Base-by-base conservation (phyloP, 208 protist species). In the Leishmania gerbilli region DNA sequence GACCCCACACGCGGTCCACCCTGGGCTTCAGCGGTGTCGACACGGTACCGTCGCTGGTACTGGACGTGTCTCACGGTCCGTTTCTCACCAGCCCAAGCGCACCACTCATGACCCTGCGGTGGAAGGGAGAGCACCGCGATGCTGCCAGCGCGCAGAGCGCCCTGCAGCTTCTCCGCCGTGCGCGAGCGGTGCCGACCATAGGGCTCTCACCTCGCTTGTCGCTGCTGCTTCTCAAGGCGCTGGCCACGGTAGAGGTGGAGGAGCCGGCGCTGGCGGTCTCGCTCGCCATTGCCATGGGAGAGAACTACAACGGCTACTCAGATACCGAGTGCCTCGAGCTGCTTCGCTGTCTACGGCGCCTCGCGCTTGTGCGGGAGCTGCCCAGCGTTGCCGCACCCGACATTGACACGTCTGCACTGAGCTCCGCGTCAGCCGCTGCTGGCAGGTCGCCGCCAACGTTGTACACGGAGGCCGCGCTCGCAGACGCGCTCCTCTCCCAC, bases 1-100 rank as follows among this genome's bases (percentile, higher is more conserved):
- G 76, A n/a, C 81, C 78, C 17, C 87, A 84, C 76, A 49, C 68
- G 11, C 81, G 81, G 58, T 84, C 84, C 68, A 77, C 67, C 34
- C 88, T 84, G 60, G 90, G 92, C 67, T 93, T 90, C 77, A 93
- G 84, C 65, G 95, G 95, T 21, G 91, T 95, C 21, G 92, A 95
- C 62, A 90, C 90, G 34, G 82, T 96, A 45, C 95, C 95, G 31
- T 77, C 91, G 6, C 49, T 96, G 37, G 87, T 95, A 60, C 81
- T 91, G 17, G 95, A 97, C 79, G 89, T 91, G 67, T 84, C 86
- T 19, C 90, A 89, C 49, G 95, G 95, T 1, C 95, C 95, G 0
- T 88, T 97, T 27, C 76, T 96, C 37, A 95, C 89, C 17, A 89
- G 86, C 60, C 78, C 86, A 8, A 83, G 71, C 8, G 87, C 89